These are phyloP conservation scores for Barnettozyma populi DNA, from an alignment of 805 yeast genomes.

Conservation along the genomic window DNA sequence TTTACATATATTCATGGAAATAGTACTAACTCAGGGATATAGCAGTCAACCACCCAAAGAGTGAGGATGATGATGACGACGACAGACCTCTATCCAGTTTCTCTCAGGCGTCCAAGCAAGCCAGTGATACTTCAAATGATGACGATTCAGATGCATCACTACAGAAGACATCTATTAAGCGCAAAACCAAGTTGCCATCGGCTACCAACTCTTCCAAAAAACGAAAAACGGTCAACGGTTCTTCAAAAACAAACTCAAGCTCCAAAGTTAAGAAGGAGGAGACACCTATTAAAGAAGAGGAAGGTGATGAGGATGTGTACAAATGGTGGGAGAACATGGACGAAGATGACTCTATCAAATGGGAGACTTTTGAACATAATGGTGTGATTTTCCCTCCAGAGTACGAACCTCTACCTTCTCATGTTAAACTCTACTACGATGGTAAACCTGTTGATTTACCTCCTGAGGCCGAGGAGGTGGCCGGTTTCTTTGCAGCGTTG, in stretches of 20 bases:
- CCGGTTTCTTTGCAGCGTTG: conserved; percentile 90
- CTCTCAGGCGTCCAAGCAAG: conserved; percentile 10
- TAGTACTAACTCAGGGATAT: conserved; percentile 1
- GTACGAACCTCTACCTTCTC: conserved; percentile 77
- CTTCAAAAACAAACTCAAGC: conserved; percentile 4
- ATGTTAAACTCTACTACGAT: conserved; percentile 70
- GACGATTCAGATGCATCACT: conserved; percentile 24
- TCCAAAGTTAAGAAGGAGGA: conserved; percentile 10
- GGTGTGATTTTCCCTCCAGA: conserved; percentile 95
- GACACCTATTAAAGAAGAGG: conserved; percentile 28
- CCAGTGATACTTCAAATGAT: conserved; percentile 17
- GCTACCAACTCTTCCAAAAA: conserved; percentile 20
- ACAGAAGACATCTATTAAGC: conserved; percentile 12
- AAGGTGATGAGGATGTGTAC: conserved; percentile 55
- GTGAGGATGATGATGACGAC: conserved; percentile 17
- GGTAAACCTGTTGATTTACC: conserved; percentile 74
- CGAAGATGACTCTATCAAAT: conserved; percentile 64
- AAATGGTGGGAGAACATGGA: conserved; percentile 82
- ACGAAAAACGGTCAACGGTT: conserved; percentile 16
- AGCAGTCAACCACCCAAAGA: conserved; percentile 1
- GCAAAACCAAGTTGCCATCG: conserved; percentile 6
- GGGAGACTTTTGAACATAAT: conserved; percentile 81
- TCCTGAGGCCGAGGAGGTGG: conserved; percentile 87
- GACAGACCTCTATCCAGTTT: conserved; percentile 18
- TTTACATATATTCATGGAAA: background rate